These are phyloP conservation scores for Daedalea quercina DNA, from an alignment of 768 basidiomycete species.

Conservation along the genomic window DNA sequence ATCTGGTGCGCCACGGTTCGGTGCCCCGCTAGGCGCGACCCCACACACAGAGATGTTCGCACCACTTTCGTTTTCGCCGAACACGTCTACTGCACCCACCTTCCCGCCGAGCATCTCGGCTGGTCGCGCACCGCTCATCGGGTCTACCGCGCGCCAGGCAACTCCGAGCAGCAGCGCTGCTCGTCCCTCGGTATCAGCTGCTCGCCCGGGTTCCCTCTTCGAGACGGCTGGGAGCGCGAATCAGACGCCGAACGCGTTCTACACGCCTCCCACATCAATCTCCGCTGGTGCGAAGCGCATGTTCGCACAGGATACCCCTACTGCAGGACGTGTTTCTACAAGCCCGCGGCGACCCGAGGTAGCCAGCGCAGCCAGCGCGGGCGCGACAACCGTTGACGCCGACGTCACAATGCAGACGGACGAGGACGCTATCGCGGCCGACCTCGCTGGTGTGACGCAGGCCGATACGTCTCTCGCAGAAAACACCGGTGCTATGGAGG, in stretches of 20 bases:
- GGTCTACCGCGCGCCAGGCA: background rate
- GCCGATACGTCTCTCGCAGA: slow-evolving; percentile 16
- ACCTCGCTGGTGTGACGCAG: slow-evolving; percentile 9
- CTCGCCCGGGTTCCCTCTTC: slow-evolving; percentile 25
- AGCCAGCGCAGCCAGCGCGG: background rate
- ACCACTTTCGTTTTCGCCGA: slow-evolving; percentile 2
- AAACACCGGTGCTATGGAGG: slow-evolving; percentile 1
- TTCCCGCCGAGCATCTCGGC: background rate
- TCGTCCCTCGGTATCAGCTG: background rate
- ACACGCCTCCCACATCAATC: slow-evolving; percentile 38
- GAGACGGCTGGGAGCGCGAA: slow-evolving; percentile 42
- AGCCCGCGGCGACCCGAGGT: background rate
- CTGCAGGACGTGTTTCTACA: background rate
- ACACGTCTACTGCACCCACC: background rate
- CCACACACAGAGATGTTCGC: slow-evolving; percentile 10
- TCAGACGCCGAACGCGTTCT: slow-evolving; percentile 59
- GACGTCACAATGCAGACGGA: slow-evolving; percentile 6
- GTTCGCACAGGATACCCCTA: background rate
- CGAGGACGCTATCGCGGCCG: slow-evolving; percentile 12
- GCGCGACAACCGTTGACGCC: slow-evolving; percentile 7
- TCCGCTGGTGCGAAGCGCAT: slow-evolving; percentile 13
- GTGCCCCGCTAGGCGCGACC: slow-evolving; percentile 19
- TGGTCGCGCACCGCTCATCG: background rate
- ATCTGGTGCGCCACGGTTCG: slow-evolving; percentile 31
- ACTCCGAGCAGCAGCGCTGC: background rate